phyloP scores from a whole-genome alignment of 306 rosid species.

The Lithocarpus polystachyus region DNA sequence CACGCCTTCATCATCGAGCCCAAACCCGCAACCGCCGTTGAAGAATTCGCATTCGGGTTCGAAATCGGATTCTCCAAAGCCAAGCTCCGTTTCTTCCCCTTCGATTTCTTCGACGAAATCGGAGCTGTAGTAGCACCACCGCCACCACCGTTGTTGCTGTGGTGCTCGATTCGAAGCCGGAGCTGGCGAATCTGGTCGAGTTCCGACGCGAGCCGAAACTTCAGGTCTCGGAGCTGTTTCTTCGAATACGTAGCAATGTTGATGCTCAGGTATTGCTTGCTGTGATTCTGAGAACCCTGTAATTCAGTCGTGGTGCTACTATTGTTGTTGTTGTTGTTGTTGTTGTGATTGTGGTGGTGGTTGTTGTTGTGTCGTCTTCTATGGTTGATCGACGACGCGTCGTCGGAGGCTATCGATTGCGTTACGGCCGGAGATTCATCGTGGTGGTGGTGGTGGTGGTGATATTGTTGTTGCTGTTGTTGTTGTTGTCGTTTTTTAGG shows the following conservation, averaged over 20 bases:
- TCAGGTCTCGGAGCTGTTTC: constrained; percentile 68
- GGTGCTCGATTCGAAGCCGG: constrained; percentile 55
- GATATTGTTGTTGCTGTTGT: not conserved
- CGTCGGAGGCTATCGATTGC: constrained; percentile 76
- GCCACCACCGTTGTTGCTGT: not conserved
- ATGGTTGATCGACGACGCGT: constrained; percentile 77
- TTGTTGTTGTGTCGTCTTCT: constrained; percentile 22
- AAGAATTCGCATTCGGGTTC: not conserved
- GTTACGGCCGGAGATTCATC: constrained; percentile 43
- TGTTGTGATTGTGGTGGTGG: too few species aligned
- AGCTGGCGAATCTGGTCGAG: constrained; percentile 73
- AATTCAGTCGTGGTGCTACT: constrained; percentile 26
- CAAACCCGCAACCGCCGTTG: not conserved
- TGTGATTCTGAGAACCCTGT: not conserved
- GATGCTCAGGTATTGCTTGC: constrained; percentile 56
- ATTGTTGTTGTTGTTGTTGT: not conserved
- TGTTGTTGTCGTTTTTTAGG: constrained; percentile 40
- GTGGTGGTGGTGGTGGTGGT: not conserved
- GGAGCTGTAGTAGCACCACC: not conserved
- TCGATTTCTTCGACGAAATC: constrained; percentile 42
- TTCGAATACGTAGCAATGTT: constrained; percentile 46
- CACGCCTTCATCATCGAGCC: constrained; percentile 54
- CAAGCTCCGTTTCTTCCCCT: constrained; percentile 66
- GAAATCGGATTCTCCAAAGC: constrained; percentile 25
- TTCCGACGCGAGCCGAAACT: constrained; percentile 47